Evolutionary conservation across 257 asterid genomes (phyloP), one percentile per base, ranked within the genome.

Genomic region (Orobanche coerulescens): DNA sequence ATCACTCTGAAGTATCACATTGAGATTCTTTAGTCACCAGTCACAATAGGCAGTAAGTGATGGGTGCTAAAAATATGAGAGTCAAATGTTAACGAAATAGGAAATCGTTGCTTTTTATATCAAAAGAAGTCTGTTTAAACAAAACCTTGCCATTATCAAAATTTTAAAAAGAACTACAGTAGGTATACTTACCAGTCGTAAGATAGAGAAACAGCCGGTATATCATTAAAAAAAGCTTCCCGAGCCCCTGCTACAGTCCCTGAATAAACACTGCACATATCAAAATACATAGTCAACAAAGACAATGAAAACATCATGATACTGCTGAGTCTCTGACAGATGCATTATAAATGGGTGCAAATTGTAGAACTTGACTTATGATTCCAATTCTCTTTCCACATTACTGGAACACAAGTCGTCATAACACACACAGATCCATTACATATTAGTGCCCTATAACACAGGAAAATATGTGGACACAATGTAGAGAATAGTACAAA

Each of bases 211-310:
- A 88, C 70, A 61, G 95, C 60, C 52, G 96, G 91, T 71, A 92
- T 65, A 59, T 77, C 94, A 75, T 76, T 68, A 33, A 92, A 74
- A 76, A 84, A 88, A 19, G 94, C 96, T 79, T 92, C 98, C 2
- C 98, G 82, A 43, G 98, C 98, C 64, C 98, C 98, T 22, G 88
- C 98, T 22, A 92, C 96, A 6, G 96, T 92, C 64, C 95, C 98
- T 18, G 98, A 91, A 75, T 88, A 88, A 52, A 78, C 71, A 58
- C 98, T 88, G 88, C 76, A 75, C 59, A 56, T 56, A 76, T 63
- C 60, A 61, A 59, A 78, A 73, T 75, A 75, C 78, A 28, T 79
- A 79, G 73, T 76, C 88, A 62, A 76, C 22, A 30, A 24, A 56
- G 31, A 19, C 42, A 36, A 36, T 11, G 12, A 9, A 11, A 11